phyloP scores from a whole-genome alignment of 257 asterid genomes.

The Gynochthodes officinalis region DNA sequence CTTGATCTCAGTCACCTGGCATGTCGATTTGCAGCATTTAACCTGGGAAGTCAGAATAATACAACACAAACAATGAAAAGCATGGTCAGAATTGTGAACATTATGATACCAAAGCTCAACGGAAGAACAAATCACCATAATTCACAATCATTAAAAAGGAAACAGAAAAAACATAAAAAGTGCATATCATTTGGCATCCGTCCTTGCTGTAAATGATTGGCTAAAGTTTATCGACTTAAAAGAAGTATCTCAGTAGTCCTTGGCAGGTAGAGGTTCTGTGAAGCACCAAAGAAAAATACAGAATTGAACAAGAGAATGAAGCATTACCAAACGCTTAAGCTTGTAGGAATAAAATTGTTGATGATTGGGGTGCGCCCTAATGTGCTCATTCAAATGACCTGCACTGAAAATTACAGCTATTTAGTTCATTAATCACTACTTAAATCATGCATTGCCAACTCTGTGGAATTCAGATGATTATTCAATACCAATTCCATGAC shows the following conservation, averaged over 20 bases:
- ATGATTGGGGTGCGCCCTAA: conserved; percentile 54
- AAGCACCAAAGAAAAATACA: neutral
- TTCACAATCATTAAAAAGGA: neutral
- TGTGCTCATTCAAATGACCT: conserved; percentile 77
- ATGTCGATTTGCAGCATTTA: conserved; percentile 81
- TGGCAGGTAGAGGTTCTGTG: neutral
- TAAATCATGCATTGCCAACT: neutral
- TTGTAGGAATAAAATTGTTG: conserved; percentile 64
- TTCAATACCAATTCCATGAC: neutral
- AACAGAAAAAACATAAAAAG: neutral
- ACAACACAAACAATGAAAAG: neutral
- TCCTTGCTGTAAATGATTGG: neutral
- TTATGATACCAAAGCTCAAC: neutral
- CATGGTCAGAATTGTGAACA: neutral
- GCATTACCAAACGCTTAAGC: conserved; percentile 66
- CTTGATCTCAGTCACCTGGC: conserved; percentile 64
- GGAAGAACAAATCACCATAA: neutral
- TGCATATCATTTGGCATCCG: neutral
- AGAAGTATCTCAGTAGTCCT: neutral
- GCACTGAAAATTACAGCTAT: conserved; percentile 50
- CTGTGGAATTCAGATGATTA: neutral
- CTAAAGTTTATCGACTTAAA: neutral
- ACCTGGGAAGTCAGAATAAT: conserved; percentile 37
- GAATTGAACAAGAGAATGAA: neutral
- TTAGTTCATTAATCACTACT: conserved; percentile 19